Evolutionary conservation across 345 rosid species (phyloP).

Genomic region (Arabidopsis arenosa): DNA sequence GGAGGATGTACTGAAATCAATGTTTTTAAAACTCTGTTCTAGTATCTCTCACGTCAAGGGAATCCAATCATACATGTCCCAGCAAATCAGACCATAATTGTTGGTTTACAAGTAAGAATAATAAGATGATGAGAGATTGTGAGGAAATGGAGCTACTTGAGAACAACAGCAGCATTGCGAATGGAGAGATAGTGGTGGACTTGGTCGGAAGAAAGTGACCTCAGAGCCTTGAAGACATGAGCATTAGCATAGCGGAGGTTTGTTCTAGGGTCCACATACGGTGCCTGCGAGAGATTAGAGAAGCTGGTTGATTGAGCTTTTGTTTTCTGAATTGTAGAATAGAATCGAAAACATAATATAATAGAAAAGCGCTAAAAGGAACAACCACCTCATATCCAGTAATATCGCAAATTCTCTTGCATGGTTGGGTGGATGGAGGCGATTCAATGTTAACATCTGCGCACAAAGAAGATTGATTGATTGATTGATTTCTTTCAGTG

Average conservation of each 20-base stretch:
- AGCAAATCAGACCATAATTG: no score
- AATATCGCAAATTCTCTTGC: slow-evolving; percentile 82
- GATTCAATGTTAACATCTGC: slow-evolving; percentile 88
- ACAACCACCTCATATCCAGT: slow-evolving; percentile 75
- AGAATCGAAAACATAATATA: neutral
- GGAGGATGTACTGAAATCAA: neutral
- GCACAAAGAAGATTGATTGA: slow-evolving; percentile 6
- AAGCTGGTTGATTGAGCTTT: neutral
- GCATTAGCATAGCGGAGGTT: slow-evolving; percentile 82
- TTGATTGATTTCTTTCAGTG: neutral
- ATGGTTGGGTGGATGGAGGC: slow-evolving; percentile 83
- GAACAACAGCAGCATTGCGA: slow-evolving; percentile 83
- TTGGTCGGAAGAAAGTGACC: slow-evolving; percentile 80
- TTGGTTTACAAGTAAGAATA: no score
- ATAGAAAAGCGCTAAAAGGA: neutral
- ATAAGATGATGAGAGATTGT: neutral
- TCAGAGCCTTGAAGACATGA: slow-evolving; percentile 74
- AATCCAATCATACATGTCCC: no score
- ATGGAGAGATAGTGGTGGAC: slow-evolving; percentile 87
- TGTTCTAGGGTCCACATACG: slow-evolving; percentile 82
- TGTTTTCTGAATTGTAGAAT: neutral
- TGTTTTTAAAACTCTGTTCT: slow-evolving; percentile 2
- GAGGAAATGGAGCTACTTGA: slow-evolving; percentile 51
- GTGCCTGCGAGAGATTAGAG: slow-evolving; percentile 59
- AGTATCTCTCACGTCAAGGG: neutral